phyloP scores from a whole-genome alignment of 1,139 yeast genomes.

The Blastobotrys persicus region DNA sequence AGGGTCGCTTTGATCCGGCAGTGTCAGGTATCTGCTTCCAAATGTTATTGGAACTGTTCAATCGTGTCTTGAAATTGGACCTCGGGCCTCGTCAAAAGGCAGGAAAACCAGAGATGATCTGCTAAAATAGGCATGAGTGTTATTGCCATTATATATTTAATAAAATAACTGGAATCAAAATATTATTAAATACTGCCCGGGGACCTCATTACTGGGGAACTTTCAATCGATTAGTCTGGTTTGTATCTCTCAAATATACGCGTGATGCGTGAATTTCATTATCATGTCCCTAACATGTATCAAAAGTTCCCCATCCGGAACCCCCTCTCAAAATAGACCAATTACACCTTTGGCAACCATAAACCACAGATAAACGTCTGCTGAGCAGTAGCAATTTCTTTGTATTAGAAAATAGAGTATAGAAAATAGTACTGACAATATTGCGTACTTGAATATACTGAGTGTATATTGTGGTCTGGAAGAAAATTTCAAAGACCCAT shows the following conservation, averaged over 20 bases:
- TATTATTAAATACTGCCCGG: background rate
- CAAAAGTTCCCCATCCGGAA: too few relatives aligned
- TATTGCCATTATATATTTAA: background rate
- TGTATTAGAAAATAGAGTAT: too few relatives aligned
- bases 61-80: slow-evolving; percentile 64
- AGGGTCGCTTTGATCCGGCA: slow-evolving; percentile 78
- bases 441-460: background rate
- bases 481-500: background rate
- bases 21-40: slow-evolving; percentile 65
- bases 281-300: too few relatives aligned
- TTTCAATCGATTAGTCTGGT: too few relatives aligned
- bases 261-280: too few relatives aligned
- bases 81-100: slow-evolving; percentile 59
- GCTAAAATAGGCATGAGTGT: slow-evolving; percentile 38
- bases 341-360: too few relatives aligned
- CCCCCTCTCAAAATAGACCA: too few relatives aligned
- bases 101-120: slow-evolving; percentile 58
- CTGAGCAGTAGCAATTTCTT: too few relatives aligned
- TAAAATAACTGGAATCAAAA: slow-evolving; percentile 2
- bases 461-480: background rate
- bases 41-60: slow-evolving; percentile 67
- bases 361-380: background rate
- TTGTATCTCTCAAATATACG: background rate
- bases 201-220: too few relatives aligned
- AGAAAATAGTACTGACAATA: background rate